phyloP scores from a whole-genome alignment of 2,329 filamentous ascomycete genomes.

The Phyllosticta citribraziliensis region DNA sequence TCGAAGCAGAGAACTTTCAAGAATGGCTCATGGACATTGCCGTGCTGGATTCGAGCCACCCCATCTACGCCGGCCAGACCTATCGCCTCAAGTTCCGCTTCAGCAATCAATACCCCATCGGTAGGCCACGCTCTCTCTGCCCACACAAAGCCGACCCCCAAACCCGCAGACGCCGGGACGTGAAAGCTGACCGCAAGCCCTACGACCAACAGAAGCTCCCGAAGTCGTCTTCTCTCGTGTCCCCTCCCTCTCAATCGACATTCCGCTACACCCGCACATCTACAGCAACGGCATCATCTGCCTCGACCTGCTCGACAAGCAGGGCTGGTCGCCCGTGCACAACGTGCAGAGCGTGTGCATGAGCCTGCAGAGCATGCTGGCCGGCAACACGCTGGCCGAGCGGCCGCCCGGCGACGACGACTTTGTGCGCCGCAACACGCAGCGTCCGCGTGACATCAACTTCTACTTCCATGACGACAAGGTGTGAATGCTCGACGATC shows the following conservation, averaged over 20 bases:
- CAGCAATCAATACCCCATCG: slow-evolving; percentile 77
- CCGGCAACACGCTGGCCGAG: slow-evolving; percentile 86
- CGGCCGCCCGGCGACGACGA: slow-evolving; percentile 82
- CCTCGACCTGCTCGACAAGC: slow-evolving; percentile 76
- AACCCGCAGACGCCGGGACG: neutral
- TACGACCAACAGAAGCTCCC: slow-evolving; percentile 61
- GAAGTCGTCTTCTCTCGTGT: slow-evolving; percentile 80
- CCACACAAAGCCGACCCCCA: too few species aligned
- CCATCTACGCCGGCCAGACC: slow-evolving; percentile 68
- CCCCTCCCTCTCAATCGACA: slow-evolving; percentile 43
- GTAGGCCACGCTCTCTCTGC: slow-evolving; percentile 37
- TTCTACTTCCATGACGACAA: slow-evolving; percentile 90
- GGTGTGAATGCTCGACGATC: slow-evolving; percentile 23
- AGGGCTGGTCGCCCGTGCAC: slow-evolving; percentile 94
- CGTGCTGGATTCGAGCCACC: slow-evolving; percentile 82
- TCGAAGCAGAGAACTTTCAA: slow-evolving; percentile 71
- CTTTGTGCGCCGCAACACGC: slow-evolving; percentile 72
- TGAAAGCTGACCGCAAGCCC: neutral
- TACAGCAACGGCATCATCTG: slow-evolving; percentile 99
- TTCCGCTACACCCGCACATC: slow-evolving; percentile 94
- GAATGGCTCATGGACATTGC: slow-evolving; percentile 90
- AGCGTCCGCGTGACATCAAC: slow-evolving; percentile 76
- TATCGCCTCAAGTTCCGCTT: slow-evolving; percentile 88
- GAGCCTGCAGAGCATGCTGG: slow-evolving; percentile 96
- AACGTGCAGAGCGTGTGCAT: slow-evolving; percentile 96